Base-by-base conservation (phyloP, 225 moss, liverwort and hornwort species). In the Antitrichia curtipendula region DNA sequence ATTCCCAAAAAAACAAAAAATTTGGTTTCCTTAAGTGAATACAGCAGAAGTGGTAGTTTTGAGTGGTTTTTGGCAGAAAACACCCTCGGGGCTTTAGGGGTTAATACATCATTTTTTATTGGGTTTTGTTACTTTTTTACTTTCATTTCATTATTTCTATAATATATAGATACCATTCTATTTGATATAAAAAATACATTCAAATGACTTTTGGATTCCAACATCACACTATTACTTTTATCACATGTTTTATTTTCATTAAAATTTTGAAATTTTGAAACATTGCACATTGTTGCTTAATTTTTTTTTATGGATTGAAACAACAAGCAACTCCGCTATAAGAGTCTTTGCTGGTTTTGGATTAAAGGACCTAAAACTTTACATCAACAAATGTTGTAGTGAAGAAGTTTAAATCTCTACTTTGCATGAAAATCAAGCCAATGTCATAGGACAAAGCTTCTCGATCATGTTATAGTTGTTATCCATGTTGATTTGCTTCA, bases 271-370 rank as follows among this genome's bases (percentile, higher is more conserved):
- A 47, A 47, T 18, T 45, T 47, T 11, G 11, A 47, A 31, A 12
- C 12, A 73, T 31, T 73, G 7, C 7, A 47, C 4, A 31, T 29
- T 18, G 47, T 73, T 45, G 6, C 1, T 73, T 29, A 11, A 18
- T 31, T 10, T 10, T 2, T 31, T 11, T 31, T 0, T 32, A 12
- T 20, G 2, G 2, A 49, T 32, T 47, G 7, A 73, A 73, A 18
- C 7, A 47, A 31, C 12, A 47, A 7, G 2, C 4, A 47, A 29
- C 0, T 31, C 0, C 0, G 1, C 7, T 47, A 11, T 0, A 1
- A 73, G 12, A 31, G 4, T 18, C 19, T 31, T 72, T 47, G 29
- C 29, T 45, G 10, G 4, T 45, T 29, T 10, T 10, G 6, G 9
- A 47, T 4, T 0, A 7, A 45, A 72, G 6, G 18, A 72, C 10